Base-by-base conservation (phyloP, 1,284 basidiomycete genomes). In the Fomitopsis schrenkii region DNA sequence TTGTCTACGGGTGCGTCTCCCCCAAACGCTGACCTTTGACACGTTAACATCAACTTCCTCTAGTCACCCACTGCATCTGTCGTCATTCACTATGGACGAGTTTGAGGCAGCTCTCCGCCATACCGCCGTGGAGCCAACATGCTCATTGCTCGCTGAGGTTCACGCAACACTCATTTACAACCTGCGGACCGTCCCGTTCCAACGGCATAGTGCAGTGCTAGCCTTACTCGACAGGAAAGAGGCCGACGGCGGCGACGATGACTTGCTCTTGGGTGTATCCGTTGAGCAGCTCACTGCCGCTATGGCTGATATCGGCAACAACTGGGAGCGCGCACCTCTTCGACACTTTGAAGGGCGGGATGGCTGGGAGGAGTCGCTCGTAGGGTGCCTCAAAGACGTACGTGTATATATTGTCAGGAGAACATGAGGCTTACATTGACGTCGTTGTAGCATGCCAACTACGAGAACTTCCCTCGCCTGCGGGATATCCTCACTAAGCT, bases 1-100 rank as follows among this genome's bases (percentile, higher is more conserved):
- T 93, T 62, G 89, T 95, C 59, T 94, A 95, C 75, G 94, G 95
- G 93, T 95, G 72, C 69, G 88, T 76, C 35, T 28, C 62, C 55
- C 30, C 57, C 41, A 33, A 52, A 15, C 45, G 54, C 44, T 15
- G 38, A 15, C 14, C 38, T 14, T 40, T 15, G n/a, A 17, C 7
- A 14, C 45, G 3, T 19, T 28, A 17, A 52, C 14, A 4, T 38
- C 33, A 22, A 17, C 58, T 54, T 55, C 38, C 19, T 8, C 8
- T 70, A 95, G 94, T 8, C 89, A 92, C 82, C 89, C 95, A 2
- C 80, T 99, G 15, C 87, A 90, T 64, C 77, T 99, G 10, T 97
- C 96, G n/a, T 79, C 89, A 10, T 94, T 98, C 73, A 91, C 94
- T 0, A 80, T 98, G 68, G 97, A 99, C 73, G 97, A 98, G 68